A percentile compares a stretch with the other conserved stretches of the same genome.
Evolutionary conservation across 2,329 filamentous ascomycete species (phyloP).

Genomic region (Neoscytalidium dimidiatum): DNA sequence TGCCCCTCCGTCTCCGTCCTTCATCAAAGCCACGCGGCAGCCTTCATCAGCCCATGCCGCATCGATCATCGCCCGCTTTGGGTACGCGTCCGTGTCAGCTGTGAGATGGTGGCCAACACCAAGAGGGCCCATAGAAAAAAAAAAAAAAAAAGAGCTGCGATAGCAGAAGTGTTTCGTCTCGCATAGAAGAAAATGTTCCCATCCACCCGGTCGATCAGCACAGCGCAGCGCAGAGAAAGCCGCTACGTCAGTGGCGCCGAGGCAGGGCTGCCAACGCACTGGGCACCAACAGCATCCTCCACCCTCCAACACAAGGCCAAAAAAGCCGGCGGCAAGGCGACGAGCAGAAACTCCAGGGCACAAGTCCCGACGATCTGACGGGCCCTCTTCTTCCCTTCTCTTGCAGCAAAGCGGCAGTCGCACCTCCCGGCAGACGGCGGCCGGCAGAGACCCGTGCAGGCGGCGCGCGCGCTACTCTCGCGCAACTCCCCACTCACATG

Average conservation of each 20-base stretch:
- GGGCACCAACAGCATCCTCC: conserved; percentile 1
- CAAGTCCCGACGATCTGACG: neutral
- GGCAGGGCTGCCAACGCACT: neutral
- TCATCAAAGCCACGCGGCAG: conserved; percentile 3
- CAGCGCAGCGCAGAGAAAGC: neutral
- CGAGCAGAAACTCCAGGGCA: neutral
- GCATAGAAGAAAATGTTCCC: neutral
- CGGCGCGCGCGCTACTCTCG: neutral
- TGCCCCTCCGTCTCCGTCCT: neutral
- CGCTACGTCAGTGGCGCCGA: conserved; percentile 1
- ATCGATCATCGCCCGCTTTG: neutral
- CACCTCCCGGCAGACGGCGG: neutral
- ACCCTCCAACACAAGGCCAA: neutral
- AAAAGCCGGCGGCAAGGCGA: neutral
- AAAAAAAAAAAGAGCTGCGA: neutral
- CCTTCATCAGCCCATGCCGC: neutral
- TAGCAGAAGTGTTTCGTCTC: neutral
- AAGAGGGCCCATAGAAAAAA: neutral
- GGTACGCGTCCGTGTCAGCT: neutral
- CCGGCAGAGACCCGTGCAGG: neutral
- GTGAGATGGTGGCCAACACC: neutral
- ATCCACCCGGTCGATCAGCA: neutral
- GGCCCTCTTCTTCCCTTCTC: too few relatives aligned
- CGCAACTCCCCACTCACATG: too few relatives aligned
- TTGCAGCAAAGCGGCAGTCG: too few relatives aligned